Evolutionary conservation across 2,329 filamentous ascomycete species (phyloP), one percentile per base, ranked within the genome.

Genomic region (Myriosclerotinia scirpicola): DNA sequence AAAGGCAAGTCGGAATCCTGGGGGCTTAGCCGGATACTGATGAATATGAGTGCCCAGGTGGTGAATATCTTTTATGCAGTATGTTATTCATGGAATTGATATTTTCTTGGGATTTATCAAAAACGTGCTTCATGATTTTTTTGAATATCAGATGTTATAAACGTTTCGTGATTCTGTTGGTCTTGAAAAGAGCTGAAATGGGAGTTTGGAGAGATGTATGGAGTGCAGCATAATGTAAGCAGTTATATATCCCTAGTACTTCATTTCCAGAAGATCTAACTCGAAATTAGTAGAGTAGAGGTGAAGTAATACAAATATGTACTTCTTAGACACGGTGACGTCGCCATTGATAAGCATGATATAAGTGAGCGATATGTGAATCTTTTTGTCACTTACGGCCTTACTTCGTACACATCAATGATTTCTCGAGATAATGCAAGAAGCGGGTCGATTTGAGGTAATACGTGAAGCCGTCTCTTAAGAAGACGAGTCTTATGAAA

Each of bases 31-130:
- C n/a, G n/a, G n/a, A n/a, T n/a, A n/a, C n/a, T n/a, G n/a, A n/a
- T n/a, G n/a, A n/a, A n/a, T n/a, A n/a, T n/a, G n/a, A n/a, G n/a
- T n/a, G n/a, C n/a, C n/a, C n/a, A n/a, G n/a, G n/a, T n/a, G n/a
- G n/a, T n/a, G n/a, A n/a, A 55, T 55, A 40, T 55, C n/a, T 55
- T 40, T 55, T 55, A 55, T 55, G 54, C 54, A 55, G 36, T 20
- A 3, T 55, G 36, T 36, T 56, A 56, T 56, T 56, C 30, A 56
- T 42, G 54, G 52, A 38, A 56, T 56, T 22, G n/a, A 22, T 9
- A 55, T 38, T 5, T 17, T 17, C 34, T 55, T 38, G 34, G 34
- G 12, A 11, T 40, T 22, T 38, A 34, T 55, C 9, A 40, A 22
- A 40, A 38, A 38, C 2, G 54, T 0, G n/a, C 36, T 5, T 55